Conservation (phyloP, 768 basidiomycete species). For the Phylloporus arenicola region DNA sequence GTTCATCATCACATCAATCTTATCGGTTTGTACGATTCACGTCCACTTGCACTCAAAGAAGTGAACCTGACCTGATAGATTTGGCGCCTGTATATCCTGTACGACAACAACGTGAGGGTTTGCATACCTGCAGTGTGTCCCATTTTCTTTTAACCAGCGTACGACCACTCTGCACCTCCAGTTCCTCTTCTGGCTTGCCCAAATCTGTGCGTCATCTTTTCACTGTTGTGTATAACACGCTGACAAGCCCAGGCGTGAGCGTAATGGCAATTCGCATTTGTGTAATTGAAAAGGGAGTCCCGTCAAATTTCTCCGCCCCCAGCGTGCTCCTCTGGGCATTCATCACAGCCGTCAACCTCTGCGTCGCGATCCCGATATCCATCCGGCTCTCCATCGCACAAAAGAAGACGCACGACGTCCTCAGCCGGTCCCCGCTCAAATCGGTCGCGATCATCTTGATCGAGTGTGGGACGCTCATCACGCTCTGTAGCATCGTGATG, state of each 20-base stretch:
- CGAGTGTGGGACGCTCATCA: slow-evolving; percentile 17
- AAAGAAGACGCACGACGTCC: not conserved
- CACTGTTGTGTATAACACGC: not conserved
- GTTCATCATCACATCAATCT: slow-evolving; percentile 10
- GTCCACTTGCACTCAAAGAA: not conserved
- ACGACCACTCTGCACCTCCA: not conserved
- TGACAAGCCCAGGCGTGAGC: slow-evolving; percentile 7
- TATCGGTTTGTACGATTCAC: slow-evolving; percentile 15
- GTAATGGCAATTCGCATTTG: not conserved
- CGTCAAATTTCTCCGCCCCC: not conserved
- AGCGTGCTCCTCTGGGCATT: slow-evolving; percentile 11
- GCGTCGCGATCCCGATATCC: slow-evolving; percentile 13
- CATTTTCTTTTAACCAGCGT: not conserved
- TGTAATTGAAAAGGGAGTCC: not conserved
- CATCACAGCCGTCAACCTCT: slow-evolving; percentile 12
- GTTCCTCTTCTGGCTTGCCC: slow-evolving; percentile 17
- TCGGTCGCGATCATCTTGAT: slow-evolving; percentile 14
- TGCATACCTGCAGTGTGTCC: slow-evolving; percentile 18
- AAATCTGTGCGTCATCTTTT: slow-evolving; percentile 11
- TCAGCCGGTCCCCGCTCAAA: slow-evolving; percentile 6
- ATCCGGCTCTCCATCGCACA: slow-evolving; percentile 12
- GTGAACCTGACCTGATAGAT: slow-evolving; percentile 3
- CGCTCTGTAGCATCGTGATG: slow-evolving; percentile 4
- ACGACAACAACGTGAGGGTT: slow-evolving; percentile 3
- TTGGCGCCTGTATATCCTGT: slow-evolving; percentile 23